These are phyloP conservation scores for Pulveroboletus sp. DNA, from an alignment of 768 basidiomycete genomes.

Conservation along the genomic window DNA sequence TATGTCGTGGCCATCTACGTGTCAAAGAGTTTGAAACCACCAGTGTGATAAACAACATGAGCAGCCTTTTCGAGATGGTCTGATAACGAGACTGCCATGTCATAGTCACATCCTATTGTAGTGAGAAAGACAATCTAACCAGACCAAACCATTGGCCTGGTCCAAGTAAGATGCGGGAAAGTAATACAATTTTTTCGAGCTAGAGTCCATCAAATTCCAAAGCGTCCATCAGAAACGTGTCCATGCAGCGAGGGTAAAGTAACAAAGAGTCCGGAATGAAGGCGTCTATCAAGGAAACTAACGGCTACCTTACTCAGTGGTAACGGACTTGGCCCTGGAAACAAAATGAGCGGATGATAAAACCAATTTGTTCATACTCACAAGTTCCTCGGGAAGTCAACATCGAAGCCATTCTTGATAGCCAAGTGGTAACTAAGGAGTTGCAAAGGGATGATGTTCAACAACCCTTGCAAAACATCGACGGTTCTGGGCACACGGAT, in stretches of 20 bases:
- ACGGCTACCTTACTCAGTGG: constrained; percentile 50
- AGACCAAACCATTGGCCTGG: no score
- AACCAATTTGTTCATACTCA: constrained; percentile 37
- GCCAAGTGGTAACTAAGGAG: constrained; percentile 95
- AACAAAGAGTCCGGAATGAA: constrained; percentile 16
- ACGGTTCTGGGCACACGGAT: constrained; percentile 95
- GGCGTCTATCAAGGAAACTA: not conserved
- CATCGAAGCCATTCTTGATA: constrained; percentile 93
- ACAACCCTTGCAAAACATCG: constrained; percentile 90
- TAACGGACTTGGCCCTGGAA: constrained; percentile 72
- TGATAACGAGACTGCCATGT: no score
- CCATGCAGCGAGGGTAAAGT: constrained; percentile 19
- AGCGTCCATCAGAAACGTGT: constrained; percentile 27
- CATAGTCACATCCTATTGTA: no score
- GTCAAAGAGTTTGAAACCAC: no score
- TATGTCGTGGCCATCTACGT: no score
- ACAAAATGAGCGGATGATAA: constrained; percentile 8
- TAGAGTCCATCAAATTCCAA: constrained; percentile 23
- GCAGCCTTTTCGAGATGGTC: no score
- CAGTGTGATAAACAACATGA: no score
- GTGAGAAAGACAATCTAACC: no score
- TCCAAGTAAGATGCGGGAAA: not conserved
- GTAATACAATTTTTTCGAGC: not conserved
- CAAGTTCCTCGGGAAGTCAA: constrained; percentile 98
- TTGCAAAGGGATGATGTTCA: constrained; percentile 97